Evolutionary conservation across 2,329 filamentous ascomycete species (phyloP).

Genomic region (Zymoseptoria ardabiliae): DNA sequence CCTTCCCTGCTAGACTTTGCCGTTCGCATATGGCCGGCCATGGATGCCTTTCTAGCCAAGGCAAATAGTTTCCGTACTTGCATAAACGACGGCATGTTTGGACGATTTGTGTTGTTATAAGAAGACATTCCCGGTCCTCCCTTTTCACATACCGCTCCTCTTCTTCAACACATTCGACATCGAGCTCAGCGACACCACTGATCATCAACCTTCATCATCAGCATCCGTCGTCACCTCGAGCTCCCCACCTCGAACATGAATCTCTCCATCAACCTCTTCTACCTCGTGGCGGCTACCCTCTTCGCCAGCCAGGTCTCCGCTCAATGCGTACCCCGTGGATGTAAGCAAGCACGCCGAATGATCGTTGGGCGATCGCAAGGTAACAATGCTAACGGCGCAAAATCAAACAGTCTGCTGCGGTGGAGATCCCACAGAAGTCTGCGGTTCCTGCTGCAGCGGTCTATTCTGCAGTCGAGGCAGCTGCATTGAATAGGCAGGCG

Average conservation of each 20-base stretch:
- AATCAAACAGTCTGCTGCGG: neutral
- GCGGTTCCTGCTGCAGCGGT: neutral
- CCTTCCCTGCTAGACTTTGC: neutral
- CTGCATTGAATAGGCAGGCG: neutral
- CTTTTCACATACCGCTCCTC: too few relatives aligned
- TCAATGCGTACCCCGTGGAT: neutral
- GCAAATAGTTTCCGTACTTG: neutral
- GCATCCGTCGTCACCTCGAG: too few relatives aligned
- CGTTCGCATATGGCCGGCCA: too few relatives aligned
- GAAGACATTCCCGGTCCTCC: neutral
- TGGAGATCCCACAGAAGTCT: neutral
- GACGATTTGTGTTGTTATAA: neutral
- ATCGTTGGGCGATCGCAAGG: neutral
- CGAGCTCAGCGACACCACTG: neutral
- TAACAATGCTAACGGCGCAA: neutral
- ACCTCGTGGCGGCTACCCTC: neutral
- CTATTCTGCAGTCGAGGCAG: neutral
- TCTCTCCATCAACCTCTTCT: neutral
- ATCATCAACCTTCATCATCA: too few relatives aligned
- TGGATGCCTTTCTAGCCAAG: too few relatives aligned
- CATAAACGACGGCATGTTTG: neutral
- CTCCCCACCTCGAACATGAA: neutral
- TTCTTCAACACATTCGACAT: neutral
- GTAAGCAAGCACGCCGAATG: neutral
- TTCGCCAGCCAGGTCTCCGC: neutral